Conservation (phyloP, 345 rosid genomes). For the Gossypium arboreum region DNA sequence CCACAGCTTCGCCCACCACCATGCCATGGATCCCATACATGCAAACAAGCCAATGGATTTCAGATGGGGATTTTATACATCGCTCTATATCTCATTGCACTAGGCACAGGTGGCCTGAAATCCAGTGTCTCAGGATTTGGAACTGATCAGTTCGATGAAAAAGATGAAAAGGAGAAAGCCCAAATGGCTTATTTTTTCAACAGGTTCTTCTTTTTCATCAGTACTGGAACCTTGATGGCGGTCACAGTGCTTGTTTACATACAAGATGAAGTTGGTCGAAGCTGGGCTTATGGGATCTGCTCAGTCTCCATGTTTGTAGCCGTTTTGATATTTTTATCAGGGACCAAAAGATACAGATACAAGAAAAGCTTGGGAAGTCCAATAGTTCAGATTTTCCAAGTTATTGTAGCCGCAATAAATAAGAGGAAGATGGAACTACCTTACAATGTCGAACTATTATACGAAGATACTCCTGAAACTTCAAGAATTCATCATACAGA, state of each 20-base stretch:
- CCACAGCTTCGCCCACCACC: slow-evolving; percentile 67
- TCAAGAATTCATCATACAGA: slow-evolving; percentile 54
- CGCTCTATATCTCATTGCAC: slow-evolving; percentile 46
- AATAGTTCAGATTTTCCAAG: slow-evolving; percentile 69
- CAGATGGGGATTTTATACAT: slow-evolving; percentile 74
- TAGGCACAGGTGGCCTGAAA: slow-evolving; percentile 75
- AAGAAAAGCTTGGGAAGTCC: slow-evolving; percentile 80
- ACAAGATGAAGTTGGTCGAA: slow-evolving; percentile 56
- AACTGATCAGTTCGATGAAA: slow-evolving; percentile 65
- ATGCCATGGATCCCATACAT: slow-evolving; percentile 39
- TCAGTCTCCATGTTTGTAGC: slow-evolving; percentile 58
- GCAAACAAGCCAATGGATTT: slow-evolving; percentile 49
- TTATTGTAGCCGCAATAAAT: slow-evolving; percentile 52
- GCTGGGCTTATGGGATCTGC: slow-evolving; percentile 63
- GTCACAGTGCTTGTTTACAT: slow-evolving; percentile 58
- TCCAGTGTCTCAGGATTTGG: slow-evolving; percentile 71
- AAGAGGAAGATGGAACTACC: slow-evolving; percentile 53
- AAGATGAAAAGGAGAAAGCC: slow-evolving; percentile 47
- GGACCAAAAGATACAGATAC: slow-evolving; percentile 60
- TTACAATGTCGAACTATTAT: slow-evolving; percentile 38
- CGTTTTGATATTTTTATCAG: slow-evolving; percentile 48
- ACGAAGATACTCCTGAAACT: slow-evolving; percentile 45
- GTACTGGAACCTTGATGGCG: slow-evolving; percentile 57
- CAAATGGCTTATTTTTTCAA: slow-evolving; percentile 58
- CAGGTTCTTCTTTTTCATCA: slow-evolving; percentile 65